These are phyloP conservation scores for Candida ovalis DNA, from an alignment of 805 yeast species.

Conservation along the genomic window DNA sequence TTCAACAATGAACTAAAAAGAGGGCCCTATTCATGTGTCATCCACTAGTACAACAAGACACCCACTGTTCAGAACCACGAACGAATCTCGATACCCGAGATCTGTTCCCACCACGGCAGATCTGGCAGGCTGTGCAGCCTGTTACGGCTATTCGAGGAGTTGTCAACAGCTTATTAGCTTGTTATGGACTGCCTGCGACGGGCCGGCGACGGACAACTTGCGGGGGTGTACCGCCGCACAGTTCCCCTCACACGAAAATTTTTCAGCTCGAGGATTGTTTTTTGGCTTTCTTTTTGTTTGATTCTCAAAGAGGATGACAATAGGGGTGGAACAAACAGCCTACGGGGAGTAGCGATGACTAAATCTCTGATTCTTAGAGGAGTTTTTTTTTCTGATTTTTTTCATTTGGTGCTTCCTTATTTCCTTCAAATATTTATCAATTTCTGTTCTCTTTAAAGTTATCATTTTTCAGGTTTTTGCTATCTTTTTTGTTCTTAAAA, in stretches of 20 bases:
- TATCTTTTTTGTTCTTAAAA: not conserved
- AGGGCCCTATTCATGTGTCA: no score
- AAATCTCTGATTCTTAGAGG: not conserved
- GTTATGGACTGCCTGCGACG: not conserved
- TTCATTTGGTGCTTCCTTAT: not conserved
- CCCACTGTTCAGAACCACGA: constrained; percentile 21
- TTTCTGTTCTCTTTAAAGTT: not conserved
- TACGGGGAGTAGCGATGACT: not conserved
- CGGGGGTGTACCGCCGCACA: not conserved
- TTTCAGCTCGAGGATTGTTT: not conserved
- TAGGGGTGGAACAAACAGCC: not conserved
- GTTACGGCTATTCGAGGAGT: not conserved
- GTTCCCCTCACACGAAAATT: not conserved
- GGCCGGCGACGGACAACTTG: not conserved
- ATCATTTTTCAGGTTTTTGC: not conserved
- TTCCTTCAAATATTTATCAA: not conserved
- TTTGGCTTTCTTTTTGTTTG: not conserved
- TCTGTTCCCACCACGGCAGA: not conserved
- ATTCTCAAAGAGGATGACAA: not conserved
- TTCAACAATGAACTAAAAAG: no score
- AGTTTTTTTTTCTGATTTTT: not conserved
- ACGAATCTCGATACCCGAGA: not conserved
- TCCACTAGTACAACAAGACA: constrained; percentile 18
- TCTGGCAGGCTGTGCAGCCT: not conserved
- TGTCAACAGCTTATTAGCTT: no score